Evolutionary conservation across 2,329 filamentous ascomycete genomes (phyloP).

Genomic region (Cytospora mali): DNA sequence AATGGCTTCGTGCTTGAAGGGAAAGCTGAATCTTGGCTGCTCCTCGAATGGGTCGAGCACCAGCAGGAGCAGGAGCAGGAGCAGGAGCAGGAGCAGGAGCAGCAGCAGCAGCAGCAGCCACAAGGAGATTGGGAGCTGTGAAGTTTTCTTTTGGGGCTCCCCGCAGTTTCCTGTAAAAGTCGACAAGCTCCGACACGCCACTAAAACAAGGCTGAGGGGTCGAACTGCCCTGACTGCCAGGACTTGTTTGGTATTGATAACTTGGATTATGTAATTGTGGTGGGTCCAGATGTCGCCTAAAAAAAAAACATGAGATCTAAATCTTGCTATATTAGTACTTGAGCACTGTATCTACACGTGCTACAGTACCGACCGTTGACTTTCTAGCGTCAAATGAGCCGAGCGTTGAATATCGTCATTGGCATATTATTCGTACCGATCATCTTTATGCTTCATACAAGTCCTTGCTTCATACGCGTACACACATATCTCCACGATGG

Average conservation of each 20-base stretch:
- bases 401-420: too few relatives aligned
- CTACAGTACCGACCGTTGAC: not conserved
- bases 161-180: conserved; percentile 23
- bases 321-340: not conserved
- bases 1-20: not conserved
- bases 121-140: conserved; percentile 17
- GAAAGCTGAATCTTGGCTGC: not conserved
- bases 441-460: too few relatives aligned
- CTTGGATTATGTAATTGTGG: not conserved
- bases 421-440: too few relatives aligned
- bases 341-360: too few relatives aligned
- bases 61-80: not conserved
- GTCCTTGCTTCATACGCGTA: too few relatives aligned
- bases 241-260: too few relatives aligned
- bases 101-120: conserved; percentile 5
- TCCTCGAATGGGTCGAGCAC: conserved; percentile 6
- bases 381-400: not conserved
- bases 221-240: conserved; percentile 1
- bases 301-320: not conserved
- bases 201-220: conserved; percentile 17
- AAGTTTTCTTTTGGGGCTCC: conserved; percentile 18
- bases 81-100: not conserved
- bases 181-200: conserved; percentile 18
- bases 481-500: not conserved
- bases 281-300: too few relatives aligned